Base-by-base conservation (phyloP, 257 asterid genomes). In the Fraxinus quadrangulata region DNA sequence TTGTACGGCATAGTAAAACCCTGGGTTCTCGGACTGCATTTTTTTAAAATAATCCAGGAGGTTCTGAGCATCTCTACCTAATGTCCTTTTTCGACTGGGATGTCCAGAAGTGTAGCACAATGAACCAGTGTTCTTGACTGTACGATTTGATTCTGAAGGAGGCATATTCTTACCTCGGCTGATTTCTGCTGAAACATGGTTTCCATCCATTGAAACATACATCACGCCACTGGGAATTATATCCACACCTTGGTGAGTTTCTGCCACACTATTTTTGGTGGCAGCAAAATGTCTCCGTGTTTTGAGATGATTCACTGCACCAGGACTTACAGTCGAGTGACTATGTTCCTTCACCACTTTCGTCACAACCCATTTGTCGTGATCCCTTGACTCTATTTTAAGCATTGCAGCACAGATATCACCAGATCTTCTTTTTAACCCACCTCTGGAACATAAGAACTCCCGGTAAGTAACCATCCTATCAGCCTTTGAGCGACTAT, bases 21-120 rank as follows among this genome's bases (percentile, higher is more conserved):
- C 97, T 4, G 97, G 97, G 81, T 90, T 94, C 83, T 90, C 94
- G 24, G 97, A 97, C 84, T 92, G 99, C 95, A 90, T 92, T 82
- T 90, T 92, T 88, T 90, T 91, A 76, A 94, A 94, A 87, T 94
- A 94, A 81, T 90, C 93, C 54, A 94, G 90, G 54, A 92, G 90
- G 84, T 91, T 90, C 79, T 92, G 99, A 77, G 97, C 97, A 86
- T 90, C 97, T 75, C 86, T 89, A 33, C 97, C 97, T 65, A 91
- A 79, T 74, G 94, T 80, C 80, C 92, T 86, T 81, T 83, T 88
- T 47, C 59, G 87, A 70, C 51, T 80, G 68, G 88, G 75, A 73
- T 82, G 83, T 80, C 86, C 87, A 47, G 84, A 70, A 61, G 83
- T 65, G 78, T 77, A 81, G 75, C 84, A 81, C 34, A 78, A 67